Evolutionary conservation across 2,329 filamentous ascomycete genomes (phyloP), one percentile per base, ranked within the genome.

Genomic region (Daldinia sp.): DNA sequence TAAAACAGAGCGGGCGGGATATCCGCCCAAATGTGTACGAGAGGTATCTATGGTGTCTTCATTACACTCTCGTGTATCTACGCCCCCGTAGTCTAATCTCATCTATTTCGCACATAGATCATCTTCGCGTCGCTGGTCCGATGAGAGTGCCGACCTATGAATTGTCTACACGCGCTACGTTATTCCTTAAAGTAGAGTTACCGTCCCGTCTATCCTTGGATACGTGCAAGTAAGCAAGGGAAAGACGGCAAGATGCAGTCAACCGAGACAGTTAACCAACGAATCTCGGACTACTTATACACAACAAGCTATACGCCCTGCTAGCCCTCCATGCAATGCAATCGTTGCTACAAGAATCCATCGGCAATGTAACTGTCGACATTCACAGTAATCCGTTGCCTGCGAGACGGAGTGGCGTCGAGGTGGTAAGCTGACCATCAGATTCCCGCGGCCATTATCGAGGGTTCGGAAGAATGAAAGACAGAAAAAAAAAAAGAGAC

Each of bases 221-320:
- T 32, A 39, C 50, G 48, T 64, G 49, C 60, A 57, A 35, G 34
- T 34, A 58, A 32, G 53, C 51, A 57, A 63, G 59, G 57, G 50
- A 41, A 50, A 50, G 32, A 64, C 61, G 58, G 61, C 61, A 64
- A 60, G 30, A 62, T 58, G 65, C 63, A 68, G 62, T 56, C 57
- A 66, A 53, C 65, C 63, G 53, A 68, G 63, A 65, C 62, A 61
- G 63, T 63, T 53, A 57, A 43, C 47, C 49, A 61, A 59, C 52
- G 56, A 54, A 58, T 51, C 43, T 50, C 55, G 48, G 48, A 9
- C 49, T 35, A 56, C 25, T 39, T 54, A 55, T 58, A 50, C 51
- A 50, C 49, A 37, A 52, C 27, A 10, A 59, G 43, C 48, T 56
- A 54, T 37, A 52, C 61, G 56, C 60, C 37, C 35, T 50, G 51